Evolutionary conservation across 75 land plant genomes (phyloP).

Genomic region (Pinus albicaulis): DNA sequence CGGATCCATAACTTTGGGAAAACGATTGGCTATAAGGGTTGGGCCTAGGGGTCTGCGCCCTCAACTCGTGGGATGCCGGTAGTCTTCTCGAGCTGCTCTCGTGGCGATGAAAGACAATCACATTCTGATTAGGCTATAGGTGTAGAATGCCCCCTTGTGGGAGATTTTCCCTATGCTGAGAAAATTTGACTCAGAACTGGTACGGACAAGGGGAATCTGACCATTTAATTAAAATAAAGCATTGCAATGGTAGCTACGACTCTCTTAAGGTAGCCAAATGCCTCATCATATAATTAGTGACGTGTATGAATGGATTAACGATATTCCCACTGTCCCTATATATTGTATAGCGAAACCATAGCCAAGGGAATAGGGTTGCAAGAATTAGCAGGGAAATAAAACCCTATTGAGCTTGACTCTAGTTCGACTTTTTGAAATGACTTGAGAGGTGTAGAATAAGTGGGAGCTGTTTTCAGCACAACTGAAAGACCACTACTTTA

Average conservation of each 20-base stretch:
- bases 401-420: conserved; percentile 33
- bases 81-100: not conserved
- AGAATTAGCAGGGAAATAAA: conserved; percentile 34
- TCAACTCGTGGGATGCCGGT: not conserved
- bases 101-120: not conserved
- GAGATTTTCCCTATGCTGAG: not conserved
- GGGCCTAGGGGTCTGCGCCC: not conserved
- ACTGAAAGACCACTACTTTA: conserved; percentile 52
- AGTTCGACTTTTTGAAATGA: conserved; percentile 38
- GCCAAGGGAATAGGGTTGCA: conserved; percentile 36
- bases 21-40: not conserved
- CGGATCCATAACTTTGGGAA: conserved; percentile 12
- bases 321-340: conserved; percentile 30
- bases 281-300: conserved; percentile 27
- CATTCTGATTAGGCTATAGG: not conserved
- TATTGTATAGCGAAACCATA: conserved; percentile 33
- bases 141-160: not conserved
- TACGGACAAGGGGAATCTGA: not conserved
- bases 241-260: not conserved
- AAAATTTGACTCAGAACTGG: not conserved
- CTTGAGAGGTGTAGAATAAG: conserved; percentile 48
- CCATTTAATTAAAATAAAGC: not conserved
- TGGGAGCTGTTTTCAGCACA: conserved; percentile 27
- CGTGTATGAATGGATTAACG: conserved; percentile 31
- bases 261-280: conserved; percentile 30